These are phyloP conservation scores for Arabis alpina DNA, from an alignment of 345 rosid genomes.

Conservation along the genomic window DNA sequence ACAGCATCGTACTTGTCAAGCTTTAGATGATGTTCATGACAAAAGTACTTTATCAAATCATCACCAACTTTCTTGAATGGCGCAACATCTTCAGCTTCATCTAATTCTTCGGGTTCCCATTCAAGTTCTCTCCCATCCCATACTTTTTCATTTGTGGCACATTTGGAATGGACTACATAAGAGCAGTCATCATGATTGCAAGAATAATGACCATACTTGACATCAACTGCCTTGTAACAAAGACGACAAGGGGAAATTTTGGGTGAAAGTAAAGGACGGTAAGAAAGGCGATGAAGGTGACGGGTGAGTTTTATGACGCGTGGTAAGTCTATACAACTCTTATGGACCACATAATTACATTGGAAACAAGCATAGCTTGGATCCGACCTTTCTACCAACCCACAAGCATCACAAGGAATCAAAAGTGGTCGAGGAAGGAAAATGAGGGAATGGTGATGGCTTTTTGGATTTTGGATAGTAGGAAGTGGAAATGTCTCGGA, in stretches of 20 bases:
- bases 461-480: slow-evolving; percentile 1
- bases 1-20: slow-evolving; percentile 8
- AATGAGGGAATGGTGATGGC: slow-evolving; percentile 7
- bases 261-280: slow-evolving; percentile 13
- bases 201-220: slow-evolving; percentile 14
- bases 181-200: slow-evolving; percentile 2
- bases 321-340: background rate
- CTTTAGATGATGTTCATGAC: slow-evolving; percentile 22
- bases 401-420: slow-evolving; percentile 16
- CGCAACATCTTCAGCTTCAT: slow-evolving; percentile 1
- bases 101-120: slow-evolving; percentile 9
- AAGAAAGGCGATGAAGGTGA: slow-evolving; percentile 13
- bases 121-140: slow-evolving; percentile 22
- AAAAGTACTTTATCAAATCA: background rate
- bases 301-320: slow-evolving; percentile 15
- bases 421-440: slow-evolving; percentile 10
- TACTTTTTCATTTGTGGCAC: background rate
- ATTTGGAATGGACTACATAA: slow-evolving; percentile 17
- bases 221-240: slow-evolving; percentile 5
- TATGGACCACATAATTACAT: slow-evolving; percentile 14
- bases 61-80: slow-evolving; percentile 14
- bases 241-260: background rate
- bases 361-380: slow-evolving; percentile 25
- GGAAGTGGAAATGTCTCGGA: background rate
- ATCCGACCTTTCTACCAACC: background rate